Evolutionary conservation across 2,329 filamentous ascomycete species (phyloP).

Genomic region (Fusarium oxysporum): DNA sequence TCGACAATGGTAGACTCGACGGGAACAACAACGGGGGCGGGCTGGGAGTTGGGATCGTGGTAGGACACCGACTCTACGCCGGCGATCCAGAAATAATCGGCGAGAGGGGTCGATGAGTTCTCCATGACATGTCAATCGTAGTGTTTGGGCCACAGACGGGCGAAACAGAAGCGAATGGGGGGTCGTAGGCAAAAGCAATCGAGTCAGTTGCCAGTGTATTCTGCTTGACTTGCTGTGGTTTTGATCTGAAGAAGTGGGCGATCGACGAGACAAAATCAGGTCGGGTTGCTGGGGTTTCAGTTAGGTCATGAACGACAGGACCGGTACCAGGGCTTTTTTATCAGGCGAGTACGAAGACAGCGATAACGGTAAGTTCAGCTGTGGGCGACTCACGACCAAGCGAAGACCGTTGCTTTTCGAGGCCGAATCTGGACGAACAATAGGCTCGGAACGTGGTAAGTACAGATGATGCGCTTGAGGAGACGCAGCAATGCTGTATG

Average conservation of each 20-base stretch:
- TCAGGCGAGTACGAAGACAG: constrained; percentile 28
- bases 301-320: constrained; percentile 38
- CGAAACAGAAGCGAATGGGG: constrained; percentile 15
- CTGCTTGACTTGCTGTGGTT: constrained; percentile 23
- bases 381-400: constrained; percentile 32
- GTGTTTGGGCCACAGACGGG: constrained; percentile 41
- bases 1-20: constrained; percentile 72
- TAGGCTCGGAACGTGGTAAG: constrained; percentile 15
- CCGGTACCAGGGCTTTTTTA: constrained; percentile 22
- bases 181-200: constrained; percentile 4
- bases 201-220: constrained; percentile 12
- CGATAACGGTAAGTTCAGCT: constrained; percentile 18
- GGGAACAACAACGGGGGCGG: constrained; percentile 42
- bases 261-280: constrained; percentile 28
- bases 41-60: constrained; percentile 61
- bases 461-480: constrained; percentile 33
- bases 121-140: constrained; percentile 66
- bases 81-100: constrained; percentile 82
- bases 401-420: constrained; percentile 23
- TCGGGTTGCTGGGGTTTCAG: constrained; percentile 38
- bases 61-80: constrained; percentile 76
- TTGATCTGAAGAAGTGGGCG: constrained; percentile 25
- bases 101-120: constrained; percentile 71
- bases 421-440: constrained; percentile 8
- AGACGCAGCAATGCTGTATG: constrained; percentile 16